Percentiles rank a stretch among this genome's conserved stretches.
phyloP scores from a whole-genome alignment of 1,284 basidiomycete genomes.

The Malassezia equina region DNA sequence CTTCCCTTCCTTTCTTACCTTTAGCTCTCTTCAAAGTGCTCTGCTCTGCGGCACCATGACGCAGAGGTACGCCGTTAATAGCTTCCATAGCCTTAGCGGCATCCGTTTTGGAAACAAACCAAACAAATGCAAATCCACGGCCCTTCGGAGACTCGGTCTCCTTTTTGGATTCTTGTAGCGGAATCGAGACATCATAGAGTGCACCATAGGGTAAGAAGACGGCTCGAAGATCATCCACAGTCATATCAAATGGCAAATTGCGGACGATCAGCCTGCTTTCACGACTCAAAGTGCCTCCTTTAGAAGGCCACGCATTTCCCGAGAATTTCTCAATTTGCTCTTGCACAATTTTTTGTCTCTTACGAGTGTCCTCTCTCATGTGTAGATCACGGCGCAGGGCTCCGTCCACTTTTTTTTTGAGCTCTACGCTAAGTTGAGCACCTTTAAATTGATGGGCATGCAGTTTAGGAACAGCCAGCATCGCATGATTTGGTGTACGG shows the following conservation, averaged over 20 bases:
- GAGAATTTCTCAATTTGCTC: constrained; percentile 35
- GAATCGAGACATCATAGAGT: constrained; percentile 74
- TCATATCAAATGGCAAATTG: constrained; percentile 64
- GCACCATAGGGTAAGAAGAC: constrained; percentile 81
- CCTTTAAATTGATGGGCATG: constrained; percentile 93
- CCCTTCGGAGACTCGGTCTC: constrained; percentile 1
- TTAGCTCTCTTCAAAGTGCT: constrained; percentile 56
- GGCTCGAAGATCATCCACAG: constrained; percentile 70
- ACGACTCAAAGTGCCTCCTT: constrained; percentile 52
- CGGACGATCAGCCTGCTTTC: constrained; percentile 79
- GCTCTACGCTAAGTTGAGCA: constrained; percentile 68
- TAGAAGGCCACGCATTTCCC: constrained; percentile 22
- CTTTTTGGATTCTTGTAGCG: constrained; percentile 40
- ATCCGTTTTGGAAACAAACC: constrained; percentile 77
- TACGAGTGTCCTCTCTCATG: constrained; percentile 48
- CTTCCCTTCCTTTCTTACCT: constrained; percentile 62
- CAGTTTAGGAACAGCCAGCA: constrained; percentile 66
- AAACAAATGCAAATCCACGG: constrained; percentile 89
- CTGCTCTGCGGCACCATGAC: constrained; percentile 60
- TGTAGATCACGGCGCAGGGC: constrained; percentile 53
- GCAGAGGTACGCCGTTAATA: constrained; percentile 67
- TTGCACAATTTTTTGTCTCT: constrained; percentile 49
- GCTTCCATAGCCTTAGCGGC: constrained; percentile 73
- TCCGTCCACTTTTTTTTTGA: constrained; percentile 73
- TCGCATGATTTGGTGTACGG: constrained; percentile 60